Base-by-base conservation (phyloP, 164 flowering plant species). In the Litsea cubeba region DNA sequence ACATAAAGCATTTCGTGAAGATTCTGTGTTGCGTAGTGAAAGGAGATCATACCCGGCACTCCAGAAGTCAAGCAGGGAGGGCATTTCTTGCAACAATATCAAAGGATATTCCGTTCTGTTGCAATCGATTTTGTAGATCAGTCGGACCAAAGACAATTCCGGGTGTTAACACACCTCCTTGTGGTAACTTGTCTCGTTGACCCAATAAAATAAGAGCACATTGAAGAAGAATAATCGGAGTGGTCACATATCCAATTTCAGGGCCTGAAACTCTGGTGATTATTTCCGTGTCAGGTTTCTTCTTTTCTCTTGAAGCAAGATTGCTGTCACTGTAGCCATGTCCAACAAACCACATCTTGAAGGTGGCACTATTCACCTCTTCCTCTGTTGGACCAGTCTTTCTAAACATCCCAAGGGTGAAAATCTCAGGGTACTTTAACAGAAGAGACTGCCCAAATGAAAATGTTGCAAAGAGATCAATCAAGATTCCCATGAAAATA, bases 61-160 rank as follows among this genome's bases (percentile, higher is more conserved):
- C 66, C 66, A 66, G n/a, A 57, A 68, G 76, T 75, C 68, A 79
- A 50, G 70, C 68, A 66, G 79, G 69, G 50, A 77, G 76, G 14
- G 82, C 35, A 20, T 77, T 77, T 81, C 81, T 91, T 8, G 95
- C 91, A 65, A 95, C 79, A 54, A 91, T 67, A 74, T 92, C 97
- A 50, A 95, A 95, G 12, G 97, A 84, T 30, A 95, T 90, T 24
- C 97, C 97, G 72, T 95, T 93, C 69, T 88, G 78, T 76, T 90
- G 93, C 40, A 92, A 90, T 14, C 89, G 85, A 64, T 89, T 82
- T 81, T 92, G 93, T 71, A 95, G 97, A 83, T 95, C 93, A 0
- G 98, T 92, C 2, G 94, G 86, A 40, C 97, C 99, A 73, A 90
- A 93, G 2, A 92, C 88, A 77, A 93, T 89, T 40, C 99, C 99